These are phyloP conservation scores for Cercospora nicotianae DNA, from an alignment of 2,329 filamentous ascomycete species.

Conservation along the genomic window DNA sequence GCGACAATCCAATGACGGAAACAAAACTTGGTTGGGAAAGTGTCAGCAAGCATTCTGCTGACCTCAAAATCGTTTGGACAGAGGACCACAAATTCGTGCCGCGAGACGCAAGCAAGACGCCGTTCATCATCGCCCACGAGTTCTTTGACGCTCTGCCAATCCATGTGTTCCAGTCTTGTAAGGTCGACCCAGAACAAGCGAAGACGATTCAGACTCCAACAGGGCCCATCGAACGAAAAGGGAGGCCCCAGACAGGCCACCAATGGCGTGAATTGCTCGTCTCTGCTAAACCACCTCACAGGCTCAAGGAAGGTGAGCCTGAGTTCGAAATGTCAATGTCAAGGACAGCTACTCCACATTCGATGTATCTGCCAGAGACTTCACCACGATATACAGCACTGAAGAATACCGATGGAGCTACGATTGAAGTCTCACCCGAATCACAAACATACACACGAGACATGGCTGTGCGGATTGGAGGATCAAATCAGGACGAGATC, in stretches of 20 bases:
- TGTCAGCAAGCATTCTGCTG: conserved; percentile 69
- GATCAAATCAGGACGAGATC: conserved; percentile 43
- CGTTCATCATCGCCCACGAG: conserved; percentile 94
- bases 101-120: conserved; percentile 64
- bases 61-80: conserved; percentile 78
- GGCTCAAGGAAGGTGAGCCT: conserved; percentile 55
- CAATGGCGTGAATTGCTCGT: conserved; percentile 86
- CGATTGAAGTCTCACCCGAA: conserved; percentile 90
- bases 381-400: conserved; percentile 77
- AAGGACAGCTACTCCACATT: conserved; percentile 74
- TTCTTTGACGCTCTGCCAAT: conserved; percentile 98
- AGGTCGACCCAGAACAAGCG: conserved; percentile 33
- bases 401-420: conserved; percentile 64
- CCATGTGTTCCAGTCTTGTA: conserved; percentile 83
- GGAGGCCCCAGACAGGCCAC: conserved; percentile 41
- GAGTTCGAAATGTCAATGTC: conserved; percentile 88
- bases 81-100: conserved; percentile 86
- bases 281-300: conserved; percentile 57
- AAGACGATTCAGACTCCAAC: conserved; percentile 50
- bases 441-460: conserved; percentile 75
- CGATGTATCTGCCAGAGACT: conserved; percentile 78
- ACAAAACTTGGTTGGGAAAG: conserved; percentile 73
- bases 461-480: conserved; percentile 82
- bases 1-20: conserved; percentile 66
- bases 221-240: conserved; percentile 47